Evolutionary conservation across 352 stramenopile species (phyloP), one percentile per base, ranked within the genome.

Genomic region (Achlya hypogyna): DNA sequence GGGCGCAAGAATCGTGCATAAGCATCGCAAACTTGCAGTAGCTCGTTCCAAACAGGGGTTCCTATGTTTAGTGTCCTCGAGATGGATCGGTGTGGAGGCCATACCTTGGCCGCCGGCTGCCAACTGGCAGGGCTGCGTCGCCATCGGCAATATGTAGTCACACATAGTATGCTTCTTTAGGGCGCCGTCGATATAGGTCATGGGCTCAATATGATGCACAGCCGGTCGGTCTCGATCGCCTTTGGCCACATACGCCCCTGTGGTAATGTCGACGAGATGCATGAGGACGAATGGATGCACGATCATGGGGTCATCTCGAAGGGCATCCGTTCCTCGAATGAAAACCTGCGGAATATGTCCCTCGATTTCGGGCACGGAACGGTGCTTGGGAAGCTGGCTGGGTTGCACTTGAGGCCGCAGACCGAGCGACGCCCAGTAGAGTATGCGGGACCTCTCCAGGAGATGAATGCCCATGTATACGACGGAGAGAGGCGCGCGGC

Each of bases 1-100:
- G 80, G 77, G 10, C 72, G 75, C 0, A 87, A 16, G 22, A 82
- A 76, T 0, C 75, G 23, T 12, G 49, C 6, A 16, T 54, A 54
- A 12, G 49, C 49, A 16, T 54, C 49, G 29, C 16, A 16, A 16
- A 54, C 23, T 6, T 16, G 23, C 49, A 54, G 29, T 16, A 34
- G 23, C 29, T 54, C 49, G 29, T 54, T 54, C 49, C 49, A 54
- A 6, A 16, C 16, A 14, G 49, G 49, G 29, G 6, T 54, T 6
- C 16, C 49, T 54, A 54, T 6, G 6, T 34, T 16, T 16, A 28
- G n/a, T n/a, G n/a, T n/a, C n/a, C n/a, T 49, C 42, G 22, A 49
- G 18, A 49, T 22, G 42, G 22, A 49, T 20, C 42, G 22, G n/a
- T n/a, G n/a, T n/a, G 22, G 22, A 49, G 42, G 42, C 22, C 42